Percentiles rank a stretch among this genome's conserved stretches.
Conservation (phyloP, 1,284 basidiomycete genomes). For the Trichosporon ovoides region DNA sequence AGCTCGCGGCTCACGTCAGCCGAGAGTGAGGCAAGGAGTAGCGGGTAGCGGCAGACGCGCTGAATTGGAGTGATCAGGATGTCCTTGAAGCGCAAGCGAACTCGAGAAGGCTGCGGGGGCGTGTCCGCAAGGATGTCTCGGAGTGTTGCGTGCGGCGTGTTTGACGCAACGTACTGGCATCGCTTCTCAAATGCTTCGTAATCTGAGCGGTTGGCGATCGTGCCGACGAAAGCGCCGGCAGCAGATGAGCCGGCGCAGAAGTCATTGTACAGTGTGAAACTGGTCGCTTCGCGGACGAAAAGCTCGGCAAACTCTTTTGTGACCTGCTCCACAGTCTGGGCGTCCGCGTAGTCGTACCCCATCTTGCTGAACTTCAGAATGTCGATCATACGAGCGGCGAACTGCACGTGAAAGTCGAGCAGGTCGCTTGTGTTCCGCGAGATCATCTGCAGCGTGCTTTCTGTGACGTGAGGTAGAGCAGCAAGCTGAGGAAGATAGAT, state of each 20-base stretch:
- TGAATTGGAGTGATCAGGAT: constrained; percentile 87
- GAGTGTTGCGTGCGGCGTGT: constrained; percentile 40
- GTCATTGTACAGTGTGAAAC: constrained; percentile 69
- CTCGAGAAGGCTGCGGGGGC: constrained; percentile 23
- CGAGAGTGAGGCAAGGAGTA: constrained; percentile 72
- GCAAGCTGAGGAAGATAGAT: constrained; percentile 51
- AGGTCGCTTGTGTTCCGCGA: constrained; percentile 68
- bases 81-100: constrained; percentile 58
- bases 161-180: constrained; percentile 56
- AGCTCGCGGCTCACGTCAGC: constrained; percentile 24
- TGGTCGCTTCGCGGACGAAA: constrained; percentile 63
- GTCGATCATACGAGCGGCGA: constrained; percentile 53
- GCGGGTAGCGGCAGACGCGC: constrained; percentile 83
- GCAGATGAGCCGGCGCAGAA: constrained; percentile 80
- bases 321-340: constrained; percentile 49
- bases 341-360: constrained; percentile 41
- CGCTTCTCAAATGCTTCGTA: constrained; percentile 77
- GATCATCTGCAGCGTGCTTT: constrained; percentile 49
- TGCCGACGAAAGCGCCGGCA: constrained; percentile 65
- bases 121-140: constrained; percentile 37
- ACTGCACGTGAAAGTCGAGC: constrained; percentile 66
- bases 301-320: constrained; percentile 59
- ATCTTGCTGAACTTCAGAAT: constrained; percentile 56
- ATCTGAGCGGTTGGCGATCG: constrained; percentile 57
- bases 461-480: constrained; percentile 45